Percentiles rank a stretch among this genome's conserved stretches.
Evolutionary conservation across 192 early-diverging fungal species (phyloP).

Genomic region (Chytriomyces confervae): DNA sequence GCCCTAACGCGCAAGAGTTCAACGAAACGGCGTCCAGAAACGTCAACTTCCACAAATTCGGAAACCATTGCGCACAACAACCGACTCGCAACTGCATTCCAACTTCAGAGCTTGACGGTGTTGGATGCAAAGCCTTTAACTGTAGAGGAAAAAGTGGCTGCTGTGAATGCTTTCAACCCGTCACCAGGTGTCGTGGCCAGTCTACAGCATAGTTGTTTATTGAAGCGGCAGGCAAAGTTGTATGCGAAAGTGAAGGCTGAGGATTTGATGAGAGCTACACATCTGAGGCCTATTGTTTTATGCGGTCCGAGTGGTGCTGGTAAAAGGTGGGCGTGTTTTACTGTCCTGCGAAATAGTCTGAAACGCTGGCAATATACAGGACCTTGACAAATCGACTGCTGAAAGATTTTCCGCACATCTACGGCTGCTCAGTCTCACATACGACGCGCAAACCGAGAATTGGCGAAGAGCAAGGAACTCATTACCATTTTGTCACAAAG

Average conservation of each 20-base stretch:
- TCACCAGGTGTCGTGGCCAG: conserved; percentile 51
- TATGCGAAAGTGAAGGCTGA: conserved; percentile 49
- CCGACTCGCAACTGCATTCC: conserved; percentile 48
- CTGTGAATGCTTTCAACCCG: conserved; percentile 56
- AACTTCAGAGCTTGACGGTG: conserved; percentile 45
- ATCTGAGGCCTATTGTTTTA: conserved; percentile 57
- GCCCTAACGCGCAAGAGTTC: neutral
- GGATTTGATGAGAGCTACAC: conserved; percentile 48
- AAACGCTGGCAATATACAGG: conserved; percentile 4
- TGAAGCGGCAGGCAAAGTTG: conserved; percentile 40
- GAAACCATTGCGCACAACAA: conserved; percentile 21
- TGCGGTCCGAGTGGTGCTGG: conserved; percentile 62
- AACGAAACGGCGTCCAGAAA: neutral
- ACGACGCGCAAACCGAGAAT: conserved; percentile 63
- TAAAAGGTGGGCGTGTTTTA: conserved; percentile 47
- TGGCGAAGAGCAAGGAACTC: conserved; percentile 59
- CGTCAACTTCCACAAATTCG: neutral
- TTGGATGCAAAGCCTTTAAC: conserved; percentile 54
- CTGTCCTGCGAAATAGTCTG: neutral
- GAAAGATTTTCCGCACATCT: conserved; percentile 52
- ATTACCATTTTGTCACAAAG: conserved; percentile 60
- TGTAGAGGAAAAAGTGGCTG: conserved; percentile 60
- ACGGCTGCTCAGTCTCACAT: conserved; percentile 55
- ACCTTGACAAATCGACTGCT: conserved; percentile 52
- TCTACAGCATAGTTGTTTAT: conserved; percentile 52